These are phyloP conservation scores for Monascus ruber DNA, from an alignment of 2,329 filamentous ascomycete genomes.

Conservation along the genomic window DNA sequence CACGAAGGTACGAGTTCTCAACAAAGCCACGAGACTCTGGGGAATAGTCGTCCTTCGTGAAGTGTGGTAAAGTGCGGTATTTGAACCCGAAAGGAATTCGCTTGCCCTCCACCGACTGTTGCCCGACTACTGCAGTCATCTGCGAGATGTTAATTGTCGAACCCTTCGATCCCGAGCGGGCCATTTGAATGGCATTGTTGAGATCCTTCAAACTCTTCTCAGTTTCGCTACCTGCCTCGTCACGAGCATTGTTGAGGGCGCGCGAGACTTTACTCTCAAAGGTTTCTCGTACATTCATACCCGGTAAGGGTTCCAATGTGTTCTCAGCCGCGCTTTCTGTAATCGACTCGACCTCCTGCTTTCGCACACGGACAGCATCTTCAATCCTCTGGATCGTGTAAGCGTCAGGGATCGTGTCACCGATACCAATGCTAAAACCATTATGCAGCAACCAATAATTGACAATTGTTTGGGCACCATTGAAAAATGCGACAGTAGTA, in stretches of 20 bases:
- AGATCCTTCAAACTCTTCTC: conserved; percentile 86
- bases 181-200: conserved; percentile 96
- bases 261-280: conserved; percentile 97
- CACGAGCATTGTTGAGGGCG: conserved; percentile 87
- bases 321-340: conserved; percentile 74
- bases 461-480: conserved; percentile 85
- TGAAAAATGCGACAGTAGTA: conserved; percentile 87
- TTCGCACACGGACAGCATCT: conserved; percentile 67
- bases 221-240: conserved; percentile 85
- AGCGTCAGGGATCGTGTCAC: conserved; percentile 89
- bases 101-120: conserved; percentile 96
- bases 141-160: conserved; percentile 99
- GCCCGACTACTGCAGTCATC: conserved; percentile 95
- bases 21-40: conserved; percentile 95
- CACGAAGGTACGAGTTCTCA: conserved; percentile 95
- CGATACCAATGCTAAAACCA: conserved; percentile 95
- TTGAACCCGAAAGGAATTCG: conserved; percentile 99
- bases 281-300: conserved; percentile 97
- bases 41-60: conserved; percentile 98
- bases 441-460: conserved; percentile 96
- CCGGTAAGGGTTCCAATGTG: conserved; percentile 78
- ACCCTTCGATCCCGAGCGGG: conserved; percentile 91
- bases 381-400: conserved; percentile 76
- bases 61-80: conserved; percentile 91
- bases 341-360: conserved; percentile 65